phyloP scores from a whole-genome alignment of 257 asterid species.

The Orobanche coerulescens region DNA sequence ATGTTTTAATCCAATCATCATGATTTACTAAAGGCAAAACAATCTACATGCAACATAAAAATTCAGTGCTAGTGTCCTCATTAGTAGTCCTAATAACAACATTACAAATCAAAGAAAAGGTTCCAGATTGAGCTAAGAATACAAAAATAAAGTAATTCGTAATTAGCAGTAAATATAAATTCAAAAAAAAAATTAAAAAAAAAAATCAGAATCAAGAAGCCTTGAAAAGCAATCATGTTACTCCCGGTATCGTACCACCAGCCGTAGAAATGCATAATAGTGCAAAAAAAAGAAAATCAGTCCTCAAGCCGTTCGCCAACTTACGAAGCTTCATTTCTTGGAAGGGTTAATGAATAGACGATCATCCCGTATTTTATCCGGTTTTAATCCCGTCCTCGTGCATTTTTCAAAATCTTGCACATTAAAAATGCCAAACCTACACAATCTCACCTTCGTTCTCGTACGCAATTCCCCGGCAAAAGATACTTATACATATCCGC shows the following conservation, averaged over 20 bases:
- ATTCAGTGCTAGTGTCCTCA: conserved; percentile 4
- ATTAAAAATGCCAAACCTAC: background rate
- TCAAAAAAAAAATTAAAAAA: background rate
- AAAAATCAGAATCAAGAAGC: conserved; percentile 15
- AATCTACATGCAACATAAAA: background rate
- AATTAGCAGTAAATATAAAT: background rate
- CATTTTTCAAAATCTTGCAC: too few species aligned
- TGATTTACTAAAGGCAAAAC: background rate
- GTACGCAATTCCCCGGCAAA: conserved; percentile 32
- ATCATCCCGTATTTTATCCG: too few species aligned
- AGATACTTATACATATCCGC: conserved; percentile 34
- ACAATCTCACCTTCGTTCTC: conserved; percentile 20
- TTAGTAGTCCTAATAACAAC: background rate
- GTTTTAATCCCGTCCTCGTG: too few species aligned
- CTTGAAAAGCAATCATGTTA: background rate
- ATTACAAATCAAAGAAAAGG: conserved; percentile 9
- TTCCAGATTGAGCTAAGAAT: conserved; percentile 18
- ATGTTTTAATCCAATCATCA: too few species aligned
- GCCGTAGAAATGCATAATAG: background rate
- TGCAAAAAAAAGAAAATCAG: background rate
- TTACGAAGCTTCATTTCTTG: too few species aligned
- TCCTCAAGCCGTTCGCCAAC: conserved; percentile 4
- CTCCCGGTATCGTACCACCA: background rate
- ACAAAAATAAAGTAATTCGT: conserved; percentile 10
- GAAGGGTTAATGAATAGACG: too few species aligned